Evolutionary conservation across 2,329 filamentous ascomycete species (phyloP), one percentile per base, ranked within the genome.

Genomic region (Pseudogymnoascus destructans): DNA sequence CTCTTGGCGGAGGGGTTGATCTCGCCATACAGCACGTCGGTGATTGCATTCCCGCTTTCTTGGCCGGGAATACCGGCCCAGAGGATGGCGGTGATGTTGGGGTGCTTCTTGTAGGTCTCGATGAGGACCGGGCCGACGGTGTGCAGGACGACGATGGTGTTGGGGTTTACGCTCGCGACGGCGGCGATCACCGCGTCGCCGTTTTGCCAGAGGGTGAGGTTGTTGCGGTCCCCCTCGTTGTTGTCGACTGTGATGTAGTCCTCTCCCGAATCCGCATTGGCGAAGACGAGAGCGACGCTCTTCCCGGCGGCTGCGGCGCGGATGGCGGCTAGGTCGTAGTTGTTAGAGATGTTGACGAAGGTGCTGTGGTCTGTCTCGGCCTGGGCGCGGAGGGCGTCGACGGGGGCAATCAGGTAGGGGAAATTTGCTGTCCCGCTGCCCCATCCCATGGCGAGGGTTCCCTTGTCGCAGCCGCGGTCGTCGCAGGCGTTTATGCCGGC

Each of bases 101-200:
- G 79, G 70, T 82, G 84, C 57, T 87, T 73, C 66, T 87, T 84
- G 78, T 84, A 92, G 8, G 88, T 80, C 10, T 83, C 81, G 21
- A 96, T 72, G 0, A 95, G 73, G 3, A 95, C 87, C 0, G 91
- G 82, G 0, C 90, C 90, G 3, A 85, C 81, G 1, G 87, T 89
- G 74, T 97, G 92, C 60, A 97, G 85, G 59, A 96, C 82, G 13
- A 97, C 88, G 60, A 97, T 86, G 10, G 90, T 95, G 77, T 96
- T 95, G 74, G 85, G 83, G 76, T 86, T 91, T 61, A 82, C 69
- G 6, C 82, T 77, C 0, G 89, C 84, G 9, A 95, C 88, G 54
- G 86, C 89, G 71, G 86, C 79, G 72, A 97, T 87, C 58, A 97
- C 73, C 0, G 79, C 77, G 57, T 97, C 89, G 38, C 89, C 91